phyloP scores from a whole-genome alignment of 192 early-diverging fungal species.

The Kickxella alabastrina region DNA sequence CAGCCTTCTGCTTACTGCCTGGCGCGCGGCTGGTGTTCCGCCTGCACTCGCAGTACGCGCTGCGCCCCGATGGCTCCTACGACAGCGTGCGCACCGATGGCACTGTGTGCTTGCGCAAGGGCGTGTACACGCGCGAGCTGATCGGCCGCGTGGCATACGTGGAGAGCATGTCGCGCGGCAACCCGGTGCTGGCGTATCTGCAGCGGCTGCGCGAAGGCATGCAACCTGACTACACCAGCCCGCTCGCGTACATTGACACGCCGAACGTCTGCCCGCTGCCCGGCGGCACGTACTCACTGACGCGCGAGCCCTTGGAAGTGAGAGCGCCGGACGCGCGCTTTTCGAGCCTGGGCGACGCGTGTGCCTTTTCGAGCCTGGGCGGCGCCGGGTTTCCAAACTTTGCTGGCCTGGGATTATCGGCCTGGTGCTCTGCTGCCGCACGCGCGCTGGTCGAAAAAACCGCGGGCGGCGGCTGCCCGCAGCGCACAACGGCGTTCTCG shows the following conservation, averaged over 20 bases:
- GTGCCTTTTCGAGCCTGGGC: too few species aligned
- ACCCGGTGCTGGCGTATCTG: constrained; percentile 80
- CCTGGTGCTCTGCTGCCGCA: constrained; percentile 83
- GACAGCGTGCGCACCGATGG: constrained; percentile 64
- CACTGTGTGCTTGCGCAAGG: constrained; percentile 56
- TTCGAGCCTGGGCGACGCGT: constrained; percentile 62
- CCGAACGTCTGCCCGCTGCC: constrained; percentile 69
- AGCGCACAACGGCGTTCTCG: constrained; percentile 70
- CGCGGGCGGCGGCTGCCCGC: constrained; percentile 80
- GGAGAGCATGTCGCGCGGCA: constrained; percentile 62
- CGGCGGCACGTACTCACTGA: constrained; percentile 54
- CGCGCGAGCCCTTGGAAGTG: neutral
- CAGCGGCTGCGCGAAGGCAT: constrained; percentile 35
- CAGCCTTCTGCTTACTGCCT: too few species aligned
- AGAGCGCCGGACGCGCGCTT: neutral
- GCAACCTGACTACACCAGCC: neutral
- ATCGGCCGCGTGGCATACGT: constrained; percentile 72
- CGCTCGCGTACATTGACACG: constrained; percentile 34
- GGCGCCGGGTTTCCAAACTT: too few species aligned
- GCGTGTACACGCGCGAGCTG: constrained; percentile 61
- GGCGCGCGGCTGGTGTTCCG: constrained; percentile 69
- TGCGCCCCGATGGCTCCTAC: constrained; percentile 54
- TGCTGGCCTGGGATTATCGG: constrained; percentile 71
- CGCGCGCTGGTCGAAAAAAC: constrained; percentile 85
- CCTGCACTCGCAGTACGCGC: constrained; percentile 65